Percentiles rank a stretch among this genome's conserved stretches.
phyloP scores from a whole-genome alignment of 768 basidiomycete genomes.

The Leucocoprinus birnbaumii region DNA sequence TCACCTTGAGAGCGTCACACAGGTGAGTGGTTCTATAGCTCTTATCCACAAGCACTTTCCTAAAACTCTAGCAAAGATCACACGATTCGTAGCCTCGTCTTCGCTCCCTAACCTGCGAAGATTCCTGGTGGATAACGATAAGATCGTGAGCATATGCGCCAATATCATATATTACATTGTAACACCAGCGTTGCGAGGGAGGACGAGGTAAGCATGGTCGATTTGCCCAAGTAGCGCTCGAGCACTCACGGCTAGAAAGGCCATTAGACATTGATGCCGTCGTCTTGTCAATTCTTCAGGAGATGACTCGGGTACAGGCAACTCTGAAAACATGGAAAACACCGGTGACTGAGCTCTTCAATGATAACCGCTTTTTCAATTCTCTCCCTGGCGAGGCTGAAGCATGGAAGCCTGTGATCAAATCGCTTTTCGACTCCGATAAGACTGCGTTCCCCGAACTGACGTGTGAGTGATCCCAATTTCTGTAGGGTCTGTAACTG shows the following conservation, averaged over 20 bases:
- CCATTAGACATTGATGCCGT: slow-evolving; percentile 76
- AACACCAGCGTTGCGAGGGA: slow-evolving; percentile 75
- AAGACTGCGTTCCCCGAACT: slow-evolving; percentile 84
- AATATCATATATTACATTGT: slow-evolving; percentile 86
- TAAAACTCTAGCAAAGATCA: slow-evolving; percentile 48
- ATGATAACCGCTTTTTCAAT: slow-evolving; percentile 87
- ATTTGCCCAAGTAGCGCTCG: not conserved
- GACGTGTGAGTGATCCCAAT: slow-evolving; percentile 51
- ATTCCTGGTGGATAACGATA: slow-evolving; percentile 84
- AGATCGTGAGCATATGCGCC: slow-evolving; percentile 71
- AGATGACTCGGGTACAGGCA: slow-evolving; percentile 75
- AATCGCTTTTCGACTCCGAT: slow-evolving; percentile 80
- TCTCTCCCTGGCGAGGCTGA: slow-evolving; percentile 51
- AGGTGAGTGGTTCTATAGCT: slow-evolving; percentile 33
- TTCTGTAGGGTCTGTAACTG: slow-evolving; percentile 25
- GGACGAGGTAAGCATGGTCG: slow-evolving; percentile 54
- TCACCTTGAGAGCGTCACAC: slow-evolving; percentile 40
- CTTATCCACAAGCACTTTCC: not conserved
- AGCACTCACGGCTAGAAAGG: slow-evolving; percentile 26
- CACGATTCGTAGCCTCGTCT: slow-evolving; percentile 61
- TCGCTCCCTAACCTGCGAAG: slow-evolving; percentile 75
- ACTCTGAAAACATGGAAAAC: slow-evolving; percentile 84
- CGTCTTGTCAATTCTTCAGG: slow-evolving; percentile 66
- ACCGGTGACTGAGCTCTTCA: slow-evolving; percentile 76
- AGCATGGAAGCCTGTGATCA: slow-evolving; percentile 78